Evolutionary conservation across 1,139 yeast genomes (phyloP).

Genomic region (Zygosaccharomyces sapae): DNA sequence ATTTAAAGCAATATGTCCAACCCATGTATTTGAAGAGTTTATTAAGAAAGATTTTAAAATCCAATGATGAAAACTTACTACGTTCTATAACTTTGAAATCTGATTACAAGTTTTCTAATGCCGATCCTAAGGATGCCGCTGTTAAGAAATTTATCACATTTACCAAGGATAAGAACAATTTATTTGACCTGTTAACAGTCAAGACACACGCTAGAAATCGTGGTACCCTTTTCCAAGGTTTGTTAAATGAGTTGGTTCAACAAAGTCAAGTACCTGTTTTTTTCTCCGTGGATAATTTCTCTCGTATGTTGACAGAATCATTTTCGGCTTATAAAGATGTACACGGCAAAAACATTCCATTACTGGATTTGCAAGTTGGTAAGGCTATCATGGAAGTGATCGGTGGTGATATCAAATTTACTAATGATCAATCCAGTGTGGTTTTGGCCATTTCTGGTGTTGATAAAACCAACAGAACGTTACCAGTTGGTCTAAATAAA

Average conservation of each 20-base stretch:
- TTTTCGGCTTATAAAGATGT: slow-evolving; percentile 59
- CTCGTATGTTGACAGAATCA: slow-evolving; percentile 55
- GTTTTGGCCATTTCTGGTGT: slow-evolving; percentile 56
- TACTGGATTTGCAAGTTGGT: slow-evolving; percentile 65
- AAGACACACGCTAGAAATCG: slow-evolving; percentile 38
- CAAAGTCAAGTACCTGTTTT: slow-evolving; percentile 51
- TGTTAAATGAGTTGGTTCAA: slow-evolving; percentile 51
- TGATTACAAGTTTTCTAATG: slow-evolving; percentile 39
- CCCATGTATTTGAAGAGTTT: slow-evolving; percentile 72
- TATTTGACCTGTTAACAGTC: slow-evolving; percentile 41
- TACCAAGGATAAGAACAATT: slow-evolving; percentile 44
- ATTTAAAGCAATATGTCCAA: slow-evolving; percentile 56
- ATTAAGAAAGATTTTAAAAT: slow-evolving; percentile 52
- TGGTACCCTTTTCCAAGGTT: slow-evolving; percentile 46
- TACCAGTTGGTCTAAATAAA: slow-evolving; percentile 57
- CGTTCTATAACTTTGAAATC: slow-evolving; percentile 48
- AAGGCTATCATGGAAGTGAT: slow-evolving; percentile 52
- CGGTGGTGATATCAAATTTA: slow-evolving; percentile 50
- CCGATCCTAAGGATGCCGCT: slow-evolving; percentile 28
- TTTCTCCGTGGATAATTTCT: slow-evolving; percentile 71
- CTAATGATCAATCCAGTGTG: slow-evolving; percentile 54
- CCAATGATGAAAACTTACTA: slow-evolving; percentile 50
- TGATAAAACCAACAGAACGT: slow-evolving; percentile 48
- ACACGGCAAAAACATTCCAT: slow-evolving; percentile 54
- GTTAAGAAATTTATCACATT: slow-evolving; percentile 32